Evolutionary conservation across 2,329 filamentous ascomycete species (phyloP), one percentile per base, ranked within the genome.

Genomic region (Geosmithia morbida): DNA sequence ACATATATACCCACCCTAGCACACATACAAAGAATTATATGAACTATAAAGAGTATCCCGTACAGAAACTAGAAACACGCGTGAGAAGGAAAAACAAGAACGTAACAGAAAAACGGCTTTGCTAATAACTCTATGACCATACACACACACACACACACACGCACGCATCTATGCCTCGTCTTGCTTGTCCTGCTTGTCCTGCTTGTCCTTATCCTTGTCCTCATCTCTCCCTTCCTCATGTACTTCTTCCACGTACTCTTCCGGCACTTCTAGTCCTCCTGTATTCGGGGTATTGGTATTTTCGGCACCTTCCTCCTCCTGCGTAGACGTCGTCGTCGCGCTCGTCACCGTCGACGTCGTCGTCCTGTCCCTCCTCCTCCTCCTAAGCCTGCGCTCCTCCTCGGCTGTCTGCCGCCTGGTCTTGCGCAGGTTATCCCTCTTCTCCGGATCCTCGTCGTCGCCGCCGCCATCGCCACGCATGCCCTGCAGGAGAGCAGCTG

Each of bases 401-500:
- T 92, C 86, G 2, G 86, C 85, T 51, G 79, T 87, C 59, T 89
- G 83, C 57, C 84, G 67, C 56, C 73, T 61, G 51, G 68, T 64
- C 60, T 69, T 74, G 48, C 87, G 69, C 48, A 87, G 70, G 50
- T 68, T 77, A 55, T 81, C 74, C 49, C 79, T 64, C 64, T 73
- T 67, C 60, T 77, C 68, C 18, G 62, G 52, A 51, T 64, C 69
- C 7, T 66, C 67, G 37, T 70, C 67, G 2, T 72, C 74, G 17
- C 71, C 73, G 19, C 75, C 77, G 43, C 78, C 78, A 41, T 79
- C 75, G 43, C 87, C 77, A 41, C 87, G 78, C 63, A 96, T 82
- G 43, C 87, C 87, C 59, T 94, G 85, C 29, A 97, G 70, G 61
- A 96, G 69, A 52, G 82, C 78, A 1, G 87, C 87, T 2, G 90